Conservation (phyloP, 768 basidiomycete genomes). For the Cantharellus cinnabarinus region DNA sequence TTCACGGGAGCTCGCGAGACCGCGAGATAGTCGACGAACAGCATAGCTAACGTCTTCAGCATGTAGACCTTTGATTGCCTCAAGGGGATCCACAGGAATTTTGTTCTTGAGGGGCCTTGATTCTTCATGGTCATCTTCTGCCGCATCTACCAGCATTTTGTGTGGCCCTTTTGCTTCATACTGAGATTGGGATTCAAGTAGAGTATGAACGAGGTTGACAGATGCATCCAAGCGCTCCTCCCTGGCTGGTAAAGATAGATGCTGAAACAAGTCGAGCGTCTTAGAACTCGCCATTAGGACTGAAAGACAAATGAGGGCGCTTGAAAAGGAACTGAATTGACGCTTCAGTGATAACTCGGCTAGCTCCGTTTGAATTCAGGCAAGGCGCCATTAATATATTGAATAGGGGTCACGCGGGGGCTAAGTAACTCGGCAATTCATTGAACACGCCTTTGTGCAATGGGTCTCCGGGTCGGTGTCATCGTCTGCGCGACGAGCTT, state of each 20-base stretch:
- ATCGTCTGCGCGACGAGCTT: constrained; percentile 65
- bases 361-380: not conserved
- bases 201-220: constrained; percentile 54
- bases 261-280: constrained; percentile 85
- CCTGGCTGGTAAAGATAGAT: constrained; percentile 64
- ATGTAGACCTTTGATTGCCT: constrained; percentile 40
- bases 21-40: constrained; percentile 65
- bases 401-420: too few species aligned
- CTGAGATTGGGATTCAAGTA: constrained; percentile 68
- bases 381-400: not conserved
- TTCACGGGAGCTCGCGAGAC: constrained; percentile 80
- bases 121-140: constrained; percentile 26
- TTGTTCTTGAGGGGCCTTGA: constrained; percentile 17
- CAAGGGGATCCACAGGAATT: constrained; percentile 19
- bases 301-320: not conserved
- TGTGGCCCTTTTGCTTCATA: constrained; percentile 13
- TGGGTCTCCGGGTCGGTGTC: constrained; percentile 54
- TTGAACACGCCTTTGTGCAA: constrained; percentile 12
- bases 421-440: not conserved
- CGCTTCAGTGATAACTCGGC: not conserved
- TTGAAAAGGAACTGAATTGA: too few species aligned
- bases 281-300: constrained; percentile 38
- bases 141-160: constrained; percentile 9
- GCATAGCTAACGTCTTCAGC: constrained; percentile 88
- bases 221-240: constrained; percentile 71